Base-by-base conservation (phyloP, 257 asterid genomes). In the Lycium barbarum region DNA sequence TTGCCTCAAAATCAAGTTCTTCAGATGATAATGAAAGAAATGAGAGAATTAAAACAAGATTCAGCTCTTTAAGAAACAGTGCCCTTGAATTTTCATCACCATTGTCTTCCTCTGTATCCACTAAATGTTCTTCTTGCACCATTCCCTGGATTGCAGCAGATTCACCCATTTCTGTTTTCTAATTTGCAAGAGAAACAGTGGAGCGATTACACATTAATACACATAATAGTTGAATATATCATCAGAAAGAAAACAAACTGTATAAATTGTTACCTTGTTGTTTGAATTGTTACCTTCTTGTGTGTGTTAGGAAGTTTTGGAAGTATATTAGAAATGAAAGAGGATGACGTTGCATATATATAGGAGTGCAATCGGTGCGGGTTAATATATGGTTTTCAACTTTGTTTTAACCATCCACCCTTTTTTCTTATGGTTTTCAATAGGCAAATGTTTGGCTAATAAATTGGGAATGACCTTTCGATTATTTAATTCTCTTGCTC, bases 11-110 rank as follows among this genome's bases (percentile, higher is more conserved):
- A 53, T 83, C 79, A 9, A 58, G n/a, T 45, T 87, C 80, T 45
- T 62, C 90, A 15, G 79, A n/a, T 13, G 90, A 80, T 66, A 82
- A 87, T 1, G 95, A 90, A 67, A 91, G 94, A 68, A 86, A 87
- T 0, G 91, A 83, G 68, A 91, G 88, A 84, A 92, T 79, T 84
- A 91, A 8, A 6, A 86, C 87, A 5, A 91, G 85, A 84, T 91
- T 92, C 43, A 91, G 85, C 81, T 85, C 94, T 14, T 84, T 83
- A 5, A 91, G 57, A 57, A 83, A 53, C 68, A 81, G 11, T 7
- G 81, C 33, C 67, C 86, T 45, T n/a, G 20, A 55, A 43, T 47
- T 74, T 14, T 49, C 81, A 13, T 73, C 83, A 17, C n/a, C 17
- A 8, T 66, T 33, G 55, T 83, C 89, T 83, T 82, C 82, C 14